Evolutionary conservation across 345 rosid genomes (phyloP).

Genomic region (Pugionium cornutum): DNA sequence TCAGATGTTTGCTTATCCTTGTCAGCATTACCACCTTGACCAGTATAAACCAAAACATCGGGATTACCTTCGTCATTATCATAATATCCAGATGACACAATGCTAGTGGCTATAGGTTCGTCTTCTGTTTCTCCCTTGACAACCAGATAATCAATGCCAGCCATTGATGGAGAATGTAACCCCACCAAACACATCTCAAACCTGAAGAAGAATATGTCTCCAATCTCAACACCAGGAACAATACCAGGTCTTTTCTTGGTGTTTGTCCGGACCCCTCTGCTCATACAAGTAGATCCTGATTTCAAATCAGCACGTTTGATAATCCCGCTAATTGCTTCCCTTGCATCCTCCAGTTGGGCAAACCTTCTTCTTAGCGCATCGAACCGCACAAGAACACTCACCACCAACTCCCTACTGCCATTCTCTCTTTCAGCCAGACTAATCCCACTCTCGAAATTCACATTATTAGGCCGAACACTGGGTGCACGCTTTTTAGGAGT

Average conservation of each 20-base stretch:
- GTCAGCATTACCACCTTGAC: constrained; percentile 78
- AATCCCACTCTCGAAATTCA: constrained; percentile 38
- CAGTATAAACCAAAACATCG: constrained; percentile 72
- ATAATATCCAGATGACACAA: constrained; percentile 83
- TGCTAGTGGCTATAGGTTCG: constrained; percentile 73
- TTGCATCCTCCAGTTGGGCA: constrained; percentile 52
- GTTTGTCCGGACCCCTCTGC: constrained; percentile 64
- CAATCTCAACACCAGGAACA: constrained; percentile 86
- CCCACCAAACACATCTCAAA: constrained; percentile 89
- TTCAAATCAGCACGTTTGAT: constrained; percentile 53
- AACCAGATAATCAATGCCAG: constrained; percentile 85
- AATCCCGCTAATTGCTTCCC: constrained; percentile 36
- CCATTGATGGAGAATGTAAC: constrained; percentile 80
- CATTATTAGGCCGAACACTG: constrained; percentile 8
- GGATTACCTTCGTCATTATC: constrained; percentile 73
- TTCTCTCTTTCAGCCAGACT: constrained; percentile 42
- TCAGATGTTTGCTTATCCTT: constrained; percentile 61
- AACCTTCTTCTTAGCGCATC: constrained; percentile 56
- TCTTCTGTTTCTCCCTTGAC: constrained; percentile 58
- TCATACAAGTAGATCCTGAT: constrained; percentile 56
- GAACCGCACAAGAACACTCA: constrained; percentile 46
- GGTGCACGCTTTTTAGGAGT: constrained; percentile 17
- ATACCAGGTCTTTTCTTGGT: constrained; percentile 61
- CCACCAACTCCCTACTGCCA: constrained; percentile 47
- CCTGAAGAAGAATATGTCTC: constrained; percentile 80